Evolutionary conservation across 2,329 filamentous ascomycete species (phyloP).

Genomic region (Rosellinia necatrix): DNA sequence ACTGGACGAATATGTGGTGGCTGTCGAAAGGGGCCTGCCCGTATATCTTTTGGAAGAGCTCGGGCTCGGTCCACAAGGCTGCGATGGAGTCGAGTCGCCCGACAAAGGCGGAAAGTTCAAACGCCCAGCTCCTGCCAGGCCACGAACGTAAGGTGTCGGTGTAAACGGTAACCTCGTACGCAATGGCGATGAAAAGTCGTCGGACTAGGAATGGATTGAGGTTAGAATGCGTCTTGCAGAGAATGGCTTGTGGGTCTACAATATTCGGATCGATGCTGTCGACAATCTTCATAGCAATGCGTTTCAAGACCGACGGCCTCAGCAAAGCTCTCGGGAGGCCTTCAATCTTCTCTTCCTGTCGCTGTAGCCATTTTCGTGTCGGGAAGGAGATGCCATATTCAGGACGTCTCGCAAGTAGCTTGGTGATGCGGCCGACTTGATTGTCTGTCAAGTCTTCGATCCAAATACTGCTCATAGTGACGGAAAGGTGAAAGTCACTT

Average conservation of each 20-base stretch:
- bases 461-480: slow-evolving; percentile 32
- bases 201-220: slow-evolving; percentile 52
- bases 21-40: slow-evolving; percentile 38
- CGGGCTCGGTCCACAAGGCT: slow-evolving; percentile 46
- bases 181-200: slow-evolving; percentile 49
- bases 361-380: slow-evolving; percentile 43
- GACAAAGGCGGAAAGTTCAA: slow-evolving; percentile 38
- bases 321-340: slow-evolving; percentile 36
- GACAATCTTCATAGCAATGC: slow-evolving; percentile 41
- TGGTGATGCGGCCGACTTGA: slow-evolving; percentile 42
- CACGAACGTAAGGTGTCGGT: slow-evolving; percentile 37
- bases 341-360: slow-evolving; percentile 41
- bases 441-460: slow-evolving; percentile 35
- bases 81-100: slow-evolving; percentile 41
- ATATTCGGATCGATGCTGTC: slow-evolving; percentile 35
- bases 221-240: slow-evolving; percentile 48
- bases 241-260: slow-evolving; percentile 40
- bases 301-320: slow-evolving; percentile 39
- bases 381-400: slow-evolving; percentile 40
- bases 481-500: not conserved
- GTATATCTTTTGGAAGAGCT: slow-evolving; percentile 44
- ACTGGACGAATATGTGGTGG: slow-evolving; percentile 38
- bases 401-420: slow-evolving; percentile 45
- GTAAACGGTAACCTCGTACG: slow-evolving; percentile 46
- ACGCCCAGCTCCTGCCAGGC: slow-evolving; percentile 25